Evolutionary conservation across 176 grass and related monocot genomes (phyloP), one percentile per base, ranked within the genome.

Genomic region (Oryza brachyantha): DNA sequence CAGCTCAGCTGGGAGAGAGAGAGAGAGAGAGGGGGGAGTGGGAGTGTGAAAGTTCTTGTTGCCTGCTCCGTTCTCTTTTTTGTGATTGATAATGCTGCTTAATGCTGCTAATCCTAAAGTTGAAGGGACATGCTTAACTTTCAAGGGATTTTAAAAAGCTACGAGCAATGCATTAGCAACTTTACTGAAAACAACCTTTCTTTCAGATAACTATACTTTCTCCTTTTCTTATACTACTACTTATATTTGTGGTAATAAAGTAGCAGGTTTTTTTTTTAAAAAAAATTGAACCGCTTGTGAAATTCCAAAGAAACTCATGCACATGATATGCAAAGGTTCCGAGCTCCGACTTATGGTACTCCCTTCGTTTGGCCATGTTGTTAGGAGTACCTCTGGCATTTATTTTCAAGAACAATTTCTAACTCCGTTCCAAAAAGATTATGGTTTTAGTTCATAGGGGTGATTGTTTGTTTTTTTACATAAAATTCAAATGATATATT

Each of bases 31-130:
- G 8, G 13, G 25, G 16, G 52, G 27, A 13, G 31, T 38, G 59
- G 21, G 58, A 64, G 58, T 12, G 72, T 31, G 73, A 5, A 26
- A 76, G 41, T 31, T 35, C 16, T 62, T 28, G 29, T 17, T 40
- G n/a, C 59, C 69, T 73, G 31, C 69, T 73, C 32, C 43, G 3
- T 7, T 13, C 10, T 79, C 66, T 38, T n/a, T n/a, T 82, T 78
- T 79, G 40, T 60, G 0, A 28, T 84, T 88, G 79, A 84, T 41
- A 43, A 72, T 66, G 65, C 1, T 10, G 65, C n/a, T 87, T 66
- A 59, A 28, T 42, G 0, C 68, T 75, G 40, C 35, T 29, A 31
- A 61, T 41, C 27, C 7, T 29, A 80, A 88, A 80, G 42, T n/a
- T 37, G n/a, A 27, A 1, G 55, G 41, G 3, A 36, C 70, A 55